Evolutionary conservation across 495 filamentous ascomycete genomes (phyloP).

Genomic region (Lophiotrema nucula): DNA sequence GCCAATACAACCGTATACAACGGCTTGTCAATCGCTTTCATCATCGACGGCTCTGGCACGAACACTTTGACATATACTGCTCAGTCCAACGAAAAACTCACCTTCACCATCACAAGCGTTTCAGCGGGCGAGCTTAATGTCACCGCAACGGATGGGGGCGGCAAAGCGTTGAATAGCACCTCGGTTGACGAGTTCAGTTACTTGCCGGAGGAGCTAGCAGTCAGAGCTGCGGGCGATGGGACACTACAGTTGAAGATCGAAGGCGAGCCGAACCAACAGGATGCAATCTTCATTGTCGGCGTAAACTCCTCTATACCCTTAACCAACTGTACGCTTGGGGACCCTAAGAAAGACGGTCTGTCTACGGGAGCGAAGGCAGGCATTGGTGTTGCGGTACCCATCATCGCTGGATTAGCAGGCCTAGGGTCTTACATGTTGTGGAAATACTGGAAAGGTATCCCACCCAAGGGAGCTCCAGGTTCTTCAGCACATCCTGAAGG

Average conservation of each 20-base stretch:
- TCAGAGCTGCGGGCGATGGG: constrained; percentile 1
- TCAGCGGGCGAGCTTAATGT: constrained; percentile 7
- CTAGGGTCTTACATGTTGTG: constrained; percentile 14
- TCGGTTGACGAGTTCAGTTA: background rate
- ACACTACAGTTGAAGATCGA: constrained; percentile 8
- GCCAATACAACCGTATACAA: constrained; percentile 12
- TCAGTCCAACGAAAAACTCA: constrained; percentile 8
- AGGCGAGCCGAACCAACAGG: constrained; percentile 5
- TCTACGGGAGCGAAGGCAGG: constrained; percentile 20
- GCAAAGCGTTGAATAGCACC: constrained; percentile 5
- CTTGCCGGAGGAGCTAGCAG: background rate
- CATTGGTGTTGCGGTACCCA: constrained; percentile 18
- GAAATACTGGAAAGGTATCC: constrained; percentile 22
- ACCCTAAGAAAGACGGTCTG: background rate
- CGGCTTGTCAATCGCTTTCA: constrained; percentile 14
- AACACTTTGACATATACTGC: constrained; percentile 20
- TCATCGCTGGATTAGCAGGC: constrained; percentile 5
- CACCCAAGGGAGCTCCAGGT: background rate
- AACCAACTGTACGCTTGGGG: constrained; percentile 13
- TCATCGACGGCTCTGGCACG: background rate
- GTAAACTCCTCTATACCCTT: constrained; percentile 23
- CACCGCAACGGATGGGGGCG: constrained; percentile 12
- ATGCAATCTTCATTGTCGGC: constrained; percentile 17
- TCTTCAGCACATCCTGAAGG: background rate
- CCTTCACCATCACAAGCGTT: constrained; percentile 20